Base-by-base conservation (phyloP, 2,329 filamentous ascomycete genomes). In the Fusarium sp. region DNA sequence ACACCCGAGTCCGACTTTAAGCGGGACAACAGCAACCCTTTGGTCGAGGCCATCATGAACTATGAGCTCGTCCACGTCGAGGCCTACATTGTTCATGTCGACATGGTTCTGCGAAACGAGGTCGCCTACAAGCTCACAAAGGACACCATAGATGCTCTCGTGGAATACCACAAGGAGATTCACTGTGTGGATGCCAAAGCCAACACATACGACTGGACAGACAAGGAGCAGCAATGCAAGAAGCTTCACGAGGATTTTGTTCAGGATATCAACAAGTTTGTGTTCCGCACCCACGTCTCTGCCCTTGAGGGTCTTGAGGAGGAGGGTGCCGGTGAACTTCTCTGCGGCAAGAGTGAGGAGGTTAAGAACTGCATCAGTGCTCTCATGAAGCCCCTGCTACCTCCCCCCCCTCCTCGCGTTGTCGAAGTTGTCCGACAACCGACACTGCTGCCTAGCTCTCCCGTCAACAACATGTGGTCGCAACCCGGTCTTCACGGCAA, bases 31-130 rank as follows among this genome's bases (percentile, higher is more conserved):
- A 85, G 52, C 51, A 74, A 74, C 48, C 71, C 71, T 41, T 59
- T 74, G 33, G 60, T 95, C 71, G 94, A 97, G 81, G 92, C 92
- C 67, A 83, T 97, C 67, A 93, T 92, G 87, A 96, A 96, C 86
- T 96, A 95, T 81, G 91, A 96, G 83, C 88, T 97, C 76, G 84
- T 97, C 76, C 93, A 97, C 78, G 84, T 98, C 73, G 94, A 98
- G 82, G 96, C 96, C 51, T 99, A 99, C 79, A 95, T 98, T 73
- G 96, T 99, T 64, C 95, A 98, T 80, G 94, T 99, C 80, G 96
- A 99, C 83, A 97, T 98, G 94, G 95, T 99, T 62, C 89, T 96
- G 75, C 91, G 94, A 80, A 96, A 97, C 79, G 96, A 98, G 83
- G 94, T 99, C 76, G 96, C 94, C 72, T 98, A 94, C 87, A 99